These are phyloP conservation scores for Linnemannia elongata DNA, from an alignment of 192 early-diverging fungal species.

Conservation along the genomic window DNA sequence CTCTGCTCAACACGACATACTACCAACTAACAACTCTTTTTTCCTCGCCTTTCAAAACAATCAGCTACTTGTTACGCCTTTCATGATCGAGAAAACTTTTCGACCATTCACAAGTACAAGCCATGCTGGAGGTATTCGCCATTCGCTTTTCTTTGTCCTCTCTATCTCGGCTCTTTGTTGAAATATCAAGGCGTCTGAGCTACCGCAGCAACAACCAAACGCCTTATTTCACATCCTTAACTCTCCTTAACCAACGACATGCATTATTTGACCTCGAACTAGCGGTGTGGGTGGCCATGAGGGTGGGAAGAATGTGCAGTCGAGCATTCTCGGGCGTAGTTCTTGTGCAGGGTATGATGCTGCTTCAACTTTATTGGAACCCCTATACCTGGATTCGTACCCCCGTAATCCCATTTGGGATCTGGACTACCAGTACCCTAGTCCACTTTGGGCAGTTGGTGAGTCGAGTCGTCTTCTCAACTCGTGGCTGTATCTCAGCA, in stretches of 20 bases:
- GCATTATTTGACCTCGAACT: not conserved
- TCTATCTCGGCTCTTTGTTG: not conserved
- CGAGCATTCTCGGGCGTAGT: not conserved
- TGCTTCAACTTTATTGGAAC: not conserved
- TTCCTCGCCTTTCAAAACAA: not conserved
- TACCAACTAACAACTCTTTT: not conserved
- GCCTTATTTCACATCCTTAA: not conserved
- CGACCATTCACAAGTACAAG: not conserved
- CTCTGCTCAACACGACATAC: not conserved
- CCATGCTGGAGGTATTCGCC: not conserved
- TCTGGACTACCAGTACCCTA: not conserved
- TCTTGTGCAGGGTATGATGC: not conserved
- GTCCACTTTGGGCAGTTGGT: not conserved
- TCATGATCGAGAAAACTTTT: not conserved
- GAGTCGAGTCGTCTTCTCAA: not conserved
- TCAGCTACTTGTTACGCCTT: not conserved
- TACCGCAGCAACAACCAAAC: not conserved
- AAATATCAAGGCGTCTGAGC: not conserved
- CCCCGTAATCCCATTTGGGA: not conserved
- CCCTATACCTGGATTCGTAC: not conserved
- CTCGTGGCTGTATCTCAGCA: not conserved
- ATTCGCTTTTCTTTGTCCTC: not conserved
- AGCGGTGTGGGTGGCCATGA: not conserved
- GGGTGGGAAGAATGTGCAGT: not conserved
- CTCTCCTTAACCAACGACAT: no score